Percentiles rank a stretch among this genome's conserved stretches.
Evolutionary conservation across 768 basidiomycete genomes (phyloP).

Genomic region (Crucibulum laeve): DNA sequence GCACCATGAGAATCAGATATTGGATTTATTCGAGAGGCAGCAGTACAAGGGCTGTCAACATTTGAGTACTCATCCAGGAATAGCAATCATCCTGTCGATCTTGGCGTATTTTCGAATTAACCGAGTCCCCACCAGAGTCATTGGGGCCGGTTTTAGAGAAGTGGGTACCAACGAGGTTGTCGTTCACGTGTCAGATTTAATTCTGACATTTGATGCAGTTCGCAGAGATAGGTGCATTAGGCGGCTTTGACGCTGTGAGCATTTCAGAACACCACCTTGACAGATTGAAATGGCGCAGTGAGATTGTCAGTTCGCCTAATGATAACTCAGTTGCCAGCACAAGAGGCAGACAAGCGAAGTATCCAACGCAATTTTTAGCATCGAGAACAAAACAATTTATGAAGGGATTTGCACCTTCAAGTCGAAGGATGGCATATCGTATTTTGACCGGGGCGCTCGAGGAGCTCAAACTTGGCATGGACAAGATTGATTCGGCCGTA

Average conservation of each 20-base stretch:
- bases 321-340: constrained; percentile 21
- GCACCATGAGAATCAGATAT: constrained; percentile 23
- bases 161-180: constrained; percentile 18
- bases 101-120: constrained; percentile 37
- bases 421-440: constrained; percentile 24
- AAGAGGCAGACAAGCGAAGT: constrained; percentile 32
- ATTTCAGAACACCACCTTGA: constrained; percentile 37
- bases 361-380: constrained; percentile 30
- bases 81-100: constrained; percentile 42
- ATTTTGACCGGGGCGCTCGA: too few species aligned
- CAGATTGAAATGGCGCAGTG: constrained; percentile 23
- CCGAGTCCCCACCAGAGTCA: constrained; percentile 31
- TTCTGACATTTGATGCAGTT: constrained; percentile 21
- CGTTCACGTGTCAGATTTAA: constrained; percentile 1
- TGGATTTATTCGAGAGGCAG: constrained; percentile 36
- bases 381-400: constrained; percentile 27
- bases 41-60: constrained; percentile 16
- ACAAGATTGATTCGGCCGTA: too few species aligned
- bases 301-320: constrained; percentile 18
- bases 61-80: constrained; percentile 33
- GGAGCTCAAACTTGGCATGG: too few species aligned
- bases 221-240: constrained; percentile 34
- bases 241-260: constrained; percentile 39
- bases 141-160: constrained; percentile 37
- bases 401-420: constrained; percentile 29